Evolutionary conservation across 768 basidiomycete genomes (phyloP).

Genomic region (Naematelia encephala): DNA sequence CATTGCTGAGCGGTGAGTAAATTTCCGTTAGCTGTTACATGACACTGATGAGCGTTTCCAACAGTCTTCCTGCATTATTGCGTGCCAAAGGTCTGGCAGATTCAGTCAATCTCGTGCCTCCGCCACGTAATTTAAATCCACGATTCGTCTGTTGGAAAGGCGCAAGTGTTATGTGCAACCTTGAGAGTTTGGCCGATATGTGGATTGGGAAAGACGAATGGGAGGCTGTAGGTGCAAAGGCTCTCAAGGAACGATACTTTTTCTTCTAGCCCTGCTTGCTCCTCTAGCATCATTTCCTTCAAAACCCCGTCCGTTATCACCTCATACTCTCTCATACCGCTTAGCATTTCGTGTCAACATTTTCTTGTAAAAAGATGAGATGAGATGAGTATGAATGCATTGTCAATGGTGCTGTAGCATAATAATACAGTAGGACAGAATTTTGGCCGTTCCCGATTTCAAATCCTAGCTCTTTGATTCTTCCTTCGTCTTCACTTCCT

Average conservation of each 20-base stretch:
- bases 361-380: no score
- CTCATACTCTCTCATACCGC: no score
- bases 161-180: conserved; percentile 80
- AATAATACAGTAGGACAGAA: no score
- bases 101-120: conserved; percentile 78
- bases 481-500: no score
- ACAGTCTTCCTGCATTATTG: conserved; percentile 36
- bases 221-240: conserved; percentile 52
- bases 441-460: no score
- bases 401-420: no score
- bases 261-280: conserved; percentile 23
- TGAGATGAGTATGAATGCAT: no score
- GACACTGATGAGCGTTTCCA: no score
- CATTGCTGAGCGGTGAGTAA: conserved; percentile 39
- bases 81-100: conserved; percentile 30
- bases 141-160: conserved; percentile 92
- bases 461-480: no score
- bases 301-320: no score
- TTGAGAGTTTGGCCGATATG: conserved; percentile 83
- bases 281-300: no score
- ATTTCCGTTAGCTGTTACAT: background rate
- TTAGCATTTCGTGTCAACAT: no score
- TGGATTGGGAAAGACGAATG: conserved; percentile 87
- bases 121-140: conserved; percentile 89
- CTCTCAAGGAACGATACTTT: conserved; percentile 49